These are phyloP conservation scores for Aphanomyces cochlioides DNA, from an alignment of 352 stramenopile genomes.

Conservation along the genomic window DNA sequence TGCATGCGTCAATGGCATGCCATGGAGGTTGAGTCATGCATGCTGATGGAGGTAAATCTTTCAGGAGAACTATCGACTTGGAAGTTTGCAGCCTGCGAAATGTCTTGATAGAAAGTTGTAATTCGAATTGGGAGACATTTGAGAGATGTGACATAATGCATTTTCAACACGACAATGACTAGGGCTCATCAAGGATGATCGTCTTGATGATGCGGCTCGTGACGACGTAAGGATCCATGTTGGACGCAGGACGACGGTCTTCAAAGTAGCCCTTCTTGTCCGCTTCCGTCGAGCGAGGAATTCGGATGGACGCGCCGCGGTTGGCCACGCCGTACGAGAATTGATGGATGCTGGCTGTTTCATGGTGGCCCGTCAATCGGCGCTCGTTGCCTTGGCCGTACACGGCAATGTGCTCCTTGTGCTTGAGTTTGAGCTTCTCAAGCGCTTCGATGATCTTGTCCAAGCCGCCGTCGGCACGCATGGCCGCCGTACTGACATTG, in stretches of 20 bases:
- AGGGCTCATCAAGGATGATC: conserved; percentile 84
- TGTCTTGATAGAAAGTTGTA: no score
- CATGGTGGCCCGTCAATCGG: conserved; percentile 93
- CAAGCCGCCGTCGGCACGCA: conserved; percentile 93
- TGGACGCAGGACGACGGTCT: conserved; percentile 91
- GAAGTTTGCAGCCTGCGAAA: no score
- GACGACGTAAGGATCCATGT: conserved; percentile 98
- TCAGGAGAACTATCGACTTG: no score
- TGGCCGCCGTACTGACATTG: conserved; percentile 96
- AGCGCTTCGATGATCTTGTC: conserved; percentile 95
- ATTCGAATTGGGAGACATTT: no score
- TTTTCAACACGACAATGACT: conserved; percentile 25
- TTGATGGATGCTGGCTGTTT: conserved; percentile 94
- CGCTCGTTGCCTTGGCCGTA: conserved; percentile 97
- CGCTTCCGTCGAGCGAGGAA: conserved; percentile 84
- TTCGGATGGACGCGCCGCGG: conserved; percentile 92
- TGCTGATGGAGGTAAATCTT: no score
- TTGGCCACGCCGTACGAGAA: conserved; percentile 98
- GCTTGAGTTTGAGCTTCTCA: conserved; percentile 96
- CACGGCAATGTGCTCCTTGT: conserved; percentile 95
- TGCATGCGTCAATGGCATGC: no score
- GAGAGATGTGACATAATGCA: not conserved
- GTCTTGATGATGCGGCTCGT: conserved; percentile 97
- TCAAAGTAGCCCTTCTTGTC: conserved; percentile 90
- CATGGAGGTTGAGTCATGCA: no score